Base-by-base conservation (phyloP, 257 asterid genomes). In the Scutellaria baicalensis region DNA sequence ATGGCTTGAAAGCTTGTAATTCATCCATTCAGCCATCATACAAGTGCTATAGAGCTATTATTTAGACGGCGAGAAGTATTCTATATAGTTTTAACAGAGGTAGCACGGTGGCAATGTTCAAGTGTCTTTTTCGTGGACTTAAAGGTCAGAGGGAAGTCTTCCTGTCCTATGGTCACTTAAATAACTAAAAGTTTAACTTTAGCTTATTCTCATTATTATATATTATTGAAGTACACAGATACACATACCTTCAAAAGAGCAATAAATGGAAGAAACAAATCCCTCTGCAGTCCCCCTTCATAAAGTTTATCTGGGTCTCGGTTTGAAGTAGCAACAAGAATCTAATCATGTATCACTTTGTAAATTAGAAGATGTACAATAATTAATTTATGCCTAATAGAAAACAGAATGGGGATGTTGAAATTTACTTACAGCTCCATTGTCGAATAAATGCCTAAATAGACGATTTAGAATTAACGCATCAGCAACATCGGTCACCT, bases 221-320 rank as follows among this genome's bases (percentile, higher is more conserved):
- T 16, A 40, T 27, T 1, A 1, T 45, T 60, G 52, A 38, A 20
- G 10, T 5, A 62, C 21, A 52, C 14, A 3, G 10, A 40, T 0
- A 49, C 17, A 21, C 50, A 43, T 78, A 93, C 98, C 96, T 93
- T 90, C 66, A 93, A 49, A 70, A 93, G 81, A 65, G 90, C 89
- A 71, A 93, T 91, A 70, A 88, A 92, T 56, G 98, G 97, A 73
- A 88, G 89, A 80, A 88, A 92, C 59, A 92, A 89, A 75, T 90
- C 98, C 77, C 98, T 87, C 66, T 93, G 98, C 42, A 93, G 75
- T 16, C 98, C 95, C 62, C 97, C 91, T 76, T 93, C 96, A 18
- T 93, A 93, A 64, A 93, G 98, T 13, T 88, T 85, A 78, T 93
- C 95, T 2, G 98, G 97, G 56, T 97, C 96, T 71, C 98, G 93